A percentile compares a stretch with the other conserved stretches of the same genome.
Conservation (phyloP, 768 basidiomycete genomes). For the Trametes elegans region DNA sequence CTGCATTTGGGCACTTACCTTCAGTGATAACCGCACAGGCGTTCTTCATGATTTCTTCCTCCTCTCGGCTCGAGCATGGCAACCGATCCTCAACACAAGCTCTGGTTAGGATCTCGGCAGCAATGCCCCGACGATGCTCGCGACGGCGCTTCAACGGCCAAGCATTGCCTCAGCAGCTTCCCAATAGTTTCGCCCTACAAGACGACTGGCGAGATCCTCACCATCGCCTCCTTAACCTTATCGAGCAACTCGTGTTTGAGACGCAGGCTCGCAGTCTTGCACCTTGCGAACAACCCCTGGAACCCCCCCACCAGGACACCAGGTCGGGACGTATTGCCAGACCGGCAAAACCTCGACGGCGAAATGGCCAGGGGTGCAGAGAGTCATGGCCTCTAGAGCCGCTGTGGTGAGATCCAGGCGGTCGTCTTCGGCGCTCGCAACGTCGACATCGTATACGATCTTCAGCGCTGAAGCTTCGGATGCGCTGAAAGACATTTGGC, state of each 20-base stretch:
- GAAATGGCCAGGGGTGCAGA: background rate
- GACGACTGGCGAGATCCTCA: too few species aligned
- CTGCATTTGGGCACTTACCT: background rate
- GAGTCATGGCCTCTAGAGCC: background rate
- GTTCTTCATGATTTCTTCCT: background rate
- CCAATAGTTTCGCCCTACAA: background rate
- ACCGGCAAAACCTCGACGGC: constrained; percentile 6
- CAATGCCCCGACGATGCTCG: background rate
- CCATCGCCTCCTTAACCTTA: background rate
- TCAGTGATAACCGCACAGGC: background rate
- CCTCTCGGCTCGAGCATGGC: background rate
- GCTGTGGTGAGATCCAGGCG: background rate
- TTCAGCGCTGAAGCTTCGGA: constrained; percentile 17
- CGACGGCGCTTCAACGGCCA: background rate
- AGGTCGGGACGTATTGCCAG: constrained; percentile 22
- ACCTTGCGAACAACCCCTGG: constrained; percentile 4
- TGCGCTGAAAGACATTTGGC: background rate
- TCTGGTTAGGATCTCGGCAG: background rate
- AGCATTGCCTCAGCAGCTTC: background rate
- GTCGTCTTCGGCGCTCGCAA: constrained; percentile 1
- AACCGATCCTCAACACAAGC: background rate
- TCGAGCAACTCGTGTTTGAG: background rate
- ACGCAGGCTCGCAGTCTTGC: background rate
- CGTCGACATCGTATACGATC: constrained; percentile 15
- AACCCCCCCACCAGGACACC: constrained; percentile 28